Evolutionary conservation across 306 rosid species (phyloP).

Genomic region (Casuarina cunninghamiana): DNA sequence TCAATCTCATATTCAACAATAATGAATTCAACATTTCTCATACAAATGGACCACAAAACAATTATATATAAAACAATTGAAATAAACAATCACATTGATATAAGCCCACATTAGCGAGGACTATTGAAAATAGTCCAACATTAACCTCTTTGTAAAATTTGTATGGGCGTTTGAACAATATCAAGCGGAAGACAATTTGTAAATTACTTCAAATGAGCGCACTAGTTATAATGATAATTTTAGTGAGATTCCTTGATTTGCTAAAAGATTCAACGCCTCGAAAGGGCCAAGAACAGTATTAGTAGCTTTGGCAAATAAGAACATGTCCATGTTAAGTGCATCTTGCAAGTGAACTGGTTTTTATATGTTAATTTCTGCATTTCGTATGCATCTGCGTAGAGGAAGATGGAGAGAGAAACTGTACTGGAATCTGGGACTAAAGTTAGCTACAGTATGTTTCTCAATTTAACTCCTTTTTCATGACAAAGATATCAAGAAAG

Average conservation of each 20-base stretch:
- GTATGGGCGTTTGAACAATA: no score
- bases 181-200: neutral
- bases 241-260: neutral
- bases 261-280: neutral
- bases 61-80: no score
- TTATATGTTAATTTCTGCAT: no score
- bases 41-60: no score
- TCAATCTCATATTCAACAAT: no score
- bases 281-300: neutral
- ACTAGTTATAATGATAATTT: neutral
- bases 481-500: constrained; percentile 26
- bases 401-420: constrained; percentile 20
- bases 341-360: neutral
- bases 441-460: constrained; percentile 21
- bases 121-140: no score
- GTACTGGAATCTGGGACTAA: constrained; percentile 23
- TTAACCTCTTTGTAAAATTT: no score
- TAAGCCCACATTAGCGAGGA: no score
- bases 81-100: no score
- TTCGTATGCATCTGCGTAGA: neutral
- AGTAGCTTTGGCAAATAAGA: neutral
- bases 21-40: no score
- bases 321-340: neutral
- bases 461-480: constrained; percentile 28
- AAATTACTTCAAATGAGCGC: neutral